Conservation (phyloP, 2,329 filamentous ascomycete genomes). For the Tolypocladium endophyticum region DNA sequence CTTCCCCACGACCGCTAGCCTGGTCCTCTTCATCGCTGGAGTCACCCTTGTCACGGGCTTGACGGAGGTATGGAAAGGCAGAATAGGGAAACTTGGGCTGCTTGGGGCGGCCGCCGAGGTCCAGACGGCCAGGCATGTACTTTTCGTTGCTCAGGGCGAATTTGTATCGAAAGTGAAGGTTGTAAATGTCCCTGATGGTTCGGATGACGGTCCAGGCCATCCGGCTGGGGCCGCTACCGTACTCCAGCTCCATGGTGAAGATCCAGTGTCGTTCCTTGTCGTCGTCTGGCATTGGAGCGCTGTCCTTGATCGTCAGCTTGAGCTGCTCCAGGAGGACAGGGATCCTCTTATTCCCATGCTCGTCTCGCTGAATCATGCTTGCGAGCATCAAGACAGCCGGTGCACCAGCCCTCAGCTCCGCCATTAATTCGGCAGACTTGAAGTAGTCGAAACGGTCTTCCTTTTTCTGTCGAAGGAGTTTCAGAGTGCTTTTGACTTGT, state of each 20-base stretch:
- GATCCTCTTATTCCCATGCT: conserved; percentile 89
- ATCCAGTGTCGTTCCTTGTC: conserved; percentile 64
- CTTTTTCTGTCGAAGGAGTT: conserved; percentile 68
- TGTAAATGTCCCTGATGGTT: conserved; percentile 80
- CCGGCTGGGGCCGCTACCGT: conserved; percentile 85
- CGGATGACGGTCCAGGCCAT: conserved; percentile 95
- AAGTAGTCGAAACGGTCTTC: conserved; percentile 84
- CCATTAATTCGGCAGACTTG: conserved; percentile 94
- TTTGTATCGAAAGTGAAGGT: conserved; percentile 90
- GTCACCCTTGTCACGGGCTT: conserved; percentile 68
- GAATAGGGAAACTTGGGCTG: conserved; percentile 84
- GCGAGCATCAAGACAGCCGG: conserved; percentile 90
- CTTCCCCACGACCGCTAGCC: conserved; percentile 25
- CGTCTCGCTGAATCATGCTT: conserved; percentile 95
- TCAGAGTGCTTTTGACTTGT: conserved; percentile 82
- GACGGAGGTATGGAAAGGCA: conserved; percentile 81
- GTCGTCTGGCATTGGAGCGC: conserved; percentile 54
- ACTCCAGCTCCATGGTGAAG: conserved; percentile 88
- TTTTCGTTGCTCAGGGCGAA: conserved; percentile 75
- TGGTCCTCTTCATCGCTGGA: conserved; percentile 65
- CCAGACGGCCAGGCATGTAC: conserved; percentile 59
- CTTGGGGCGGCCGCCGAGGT: conserved; percentile 58
- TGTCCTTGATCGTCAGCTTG: conserved; percentile 78
- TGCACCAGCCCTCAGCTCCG: conserved; percentile 82
- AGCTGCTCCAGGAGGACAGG: conserved; percentile 92